Evolutionary conservation across 208 protist genomes (phyloP), one percentile per base, ranked within the genome.

Genomic region (Cochliopodium minus): DNA sequence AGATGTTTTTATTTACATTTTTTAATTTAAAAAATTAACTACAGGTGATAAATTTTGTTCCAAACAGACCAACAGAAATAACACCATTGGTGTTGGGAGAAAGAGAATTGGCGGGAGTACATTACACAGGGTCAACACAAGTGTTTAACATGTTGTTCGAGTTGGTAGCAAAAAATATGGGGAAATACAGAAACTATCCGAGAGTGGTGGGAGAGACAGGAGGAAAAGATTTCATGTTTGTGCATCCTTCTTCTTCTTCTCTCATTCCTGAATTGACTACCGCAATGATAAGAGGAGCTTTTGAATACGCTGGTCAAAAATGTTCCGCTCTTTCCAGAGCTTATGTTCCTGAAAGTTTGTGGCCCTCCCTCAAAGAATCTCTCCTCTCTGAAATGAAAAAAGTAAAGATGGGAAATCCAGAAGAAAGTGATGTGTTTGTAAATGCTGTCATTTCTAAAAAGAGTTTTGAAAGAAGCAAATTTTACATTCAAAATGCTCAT

Each of bases 281-380:
- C 36, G 45, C 62, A 30, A 92, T 86, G 4, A 33, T 95, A 0
- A 81, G 92, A 43, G 83, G 70, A 7, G 76, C 90, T 10, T 96
- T 95, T 71, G 91, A 96, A 70, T 96, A 80, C 64, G 81, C 90
- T 65, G 90, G 92, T 25, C 92, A 97, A 75, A 96, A 97, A 76
- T 96, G 92, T 77, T 91, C 73, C 47, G 82, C 83, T 29, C 81
- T 72, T 54, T 87, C 79, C 22, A 76, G 83, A 23, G 15, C 78
- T 35, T 97, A 95, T 65, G 72, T 79, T n/a, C 89, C 92, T n/a
- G 74, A 80, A 63, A 86, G 68, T 52, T 57, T 74, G 33, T 94
- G 85, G 86, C 56, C 62, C 23, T 69, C 77, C 57, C 29, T 96
- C 25, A 81, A 78, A 59, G 71, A 78, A 23, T 63, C 81, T 40